These are phyloP conservation scores for Dorcoceras hygrometricum DNA, from an alignment of 257 asterid species.

Conservation along the genomic window DNA sequence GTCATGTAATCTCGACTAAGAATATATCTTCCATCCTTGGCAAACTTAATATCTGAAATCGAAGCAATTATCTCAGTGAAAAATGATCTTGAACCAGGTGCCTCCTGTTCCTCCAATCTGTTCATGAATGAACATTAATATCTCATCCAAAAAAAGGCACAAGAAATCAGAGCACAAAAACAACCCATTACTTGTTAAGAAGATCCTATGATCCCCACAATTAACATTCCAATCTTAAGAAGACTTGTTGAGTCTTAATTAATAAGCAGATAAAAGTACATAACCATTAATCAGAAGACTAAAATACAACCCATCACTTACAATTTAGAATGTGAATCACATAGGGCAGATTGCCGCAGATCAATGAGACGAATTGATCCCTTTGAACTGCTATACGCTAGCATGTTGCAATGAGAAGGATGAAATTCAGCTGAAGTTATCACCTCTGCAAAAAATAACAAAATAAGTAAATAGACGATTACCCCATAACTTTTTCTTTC, in stretches of 20 bases:
- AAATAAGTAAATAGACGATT: constrained; percentile 19
- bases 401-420: constrained; percentile 81
- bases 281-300: constrained; percentile 6
- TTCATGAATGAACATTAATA: constrained; percentile 30
- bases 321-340: constrained; percentile 84
- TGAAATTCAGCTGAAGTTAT: constrained; percentile 91
- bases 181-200: too few relatives aligned
- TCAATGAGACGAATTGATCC: constrained; percentile 90
- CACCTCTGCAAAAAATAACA: constrained; percentile 64
- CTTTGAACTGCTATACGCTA: constrained; percentile 88
- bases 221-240: constrained; percentile 18
- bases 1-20: constrained; percentile 99
- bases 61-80: constrained; percentile 99
- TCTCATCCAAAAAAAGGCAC: constrained; percentile 25
- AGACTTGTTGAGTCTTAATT: neutral
- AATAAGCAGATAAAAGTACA: constrained; percentile 7
- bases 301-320: constrained; percentile 35
- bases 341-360: constrained; percentile 86
- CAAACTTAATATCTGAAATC: constrained; percentile 95
- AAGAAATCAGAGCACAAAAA: constrained; percentile 15
- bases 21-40: constrained; percentile 85
- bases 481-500: constrained; percentile 1
- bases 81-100: constrained; percentile 97
- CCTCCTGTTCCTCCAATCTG: constrained; percentile 99
- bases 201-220: too few relatives aligned